Evolutionary conservation across 305 asterid species (phyloP).

Genomic region (Solanum hybrid): DNA sequence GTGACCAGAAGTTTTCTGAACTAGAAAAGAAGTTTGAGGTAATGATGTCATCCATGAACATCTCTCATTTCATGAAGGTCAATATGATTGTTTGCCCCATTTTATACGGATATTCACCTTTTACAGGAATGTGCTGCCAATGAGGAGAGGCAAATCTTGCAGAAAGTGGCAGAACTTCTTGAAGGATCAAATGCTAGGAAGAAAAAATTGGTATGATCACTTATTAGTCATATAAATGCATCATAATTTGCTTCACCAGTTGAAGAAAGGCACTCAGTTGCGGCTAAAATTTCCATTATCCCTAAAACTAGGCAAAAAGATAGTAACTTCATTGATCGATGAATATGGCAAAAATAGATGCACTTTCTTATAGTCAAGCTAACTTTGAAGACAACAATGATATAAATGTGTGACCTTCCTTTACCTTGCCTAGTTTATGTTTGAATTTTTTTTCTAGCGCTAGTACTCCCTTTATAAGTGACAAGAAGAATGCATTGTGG

Average conservation of each 20-base stretch:
- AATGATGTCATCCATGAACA: slow-evolving; percentile 12
- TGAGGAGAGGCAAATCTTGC: slow-evolving; percentile 87
- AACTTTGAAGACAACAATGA: not conserved
- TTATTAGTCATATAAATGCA: not conserved
- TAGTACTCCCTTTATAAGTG: not conserved
- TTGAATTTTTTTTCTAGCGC: not conserved
- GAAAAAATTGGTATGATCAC: slow-evolving; percentile 61
- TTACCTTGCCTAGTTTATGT: not conserved
- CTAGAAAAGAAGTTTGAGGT: slow-evolving; percentile 97
- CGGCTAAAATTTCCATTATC: not conserved
- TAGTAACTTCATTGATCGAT: not conserved
- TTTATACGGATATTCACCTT: slow-evolving; percentile 7
- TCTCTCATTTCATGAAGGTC: not conserved
- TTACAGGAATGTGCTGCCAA: slow-evolving; percentile 80
- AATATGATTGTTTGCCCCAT: not conserved
- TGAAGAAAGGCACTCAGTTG: not conserved
- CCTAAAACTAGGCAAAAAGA: not conserved
- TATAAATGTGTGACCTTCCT: not conserved
- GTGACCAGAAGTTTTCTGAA: slow-evolving; percentile 71
- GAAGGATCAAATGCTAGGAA: slow-evolving; percentile 91
- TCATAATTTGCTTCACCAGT: not conserved
- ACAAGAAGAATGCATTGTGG: not conserved
- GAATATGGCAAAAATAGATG: not conserved
- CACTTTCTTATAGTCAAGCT: not conserved
- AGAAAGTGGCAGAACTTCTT: slow-evolving; percentile 88